Percentiles rank a stretch among this genome's conserved stretches.
phyloP scores from a whole-genome alignment of 352 stramenopile species.

The Globisporangium emineosum region DNA sequence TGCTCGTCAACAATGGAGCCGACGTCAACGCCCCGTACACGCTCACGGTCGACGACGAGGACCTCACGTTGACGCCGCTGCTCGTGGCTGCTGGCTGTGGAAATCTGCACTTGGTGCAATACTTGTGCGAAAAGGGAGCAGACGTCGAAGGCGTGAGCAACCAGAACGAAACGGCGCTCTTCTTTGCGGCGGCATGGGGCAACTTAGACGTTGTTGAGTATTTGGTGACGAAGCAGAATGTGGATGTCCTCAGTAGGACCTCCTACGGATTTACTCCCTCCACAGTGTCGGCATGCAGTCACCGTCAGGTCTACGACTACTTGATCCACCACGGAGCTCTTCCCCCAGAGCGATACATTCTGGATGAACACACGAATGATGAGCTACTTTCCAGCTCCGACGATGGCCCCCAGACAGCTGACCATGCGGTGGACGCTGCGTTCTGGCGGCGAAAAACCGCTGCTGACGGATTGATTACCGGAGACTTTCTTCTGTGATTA shows the following conservation, averaged over 20 bases:
- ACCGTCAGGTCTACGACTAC: neutral
- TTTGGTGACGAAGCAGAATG: neutral
- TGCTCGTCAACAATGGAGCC: neutral
- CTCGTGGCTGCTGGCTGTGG: too few relatives aligned
- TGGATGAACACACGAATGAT: neutral
- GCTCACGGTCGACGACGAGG: neutral
- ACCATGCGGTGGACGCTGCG: neutral
- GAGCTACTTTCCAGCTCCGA: neutral
- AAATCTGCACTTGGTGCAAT: too few relatives aligned
- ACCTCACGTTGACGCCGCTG: too few relatives aligned
- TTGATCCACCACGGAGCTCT: neutral
- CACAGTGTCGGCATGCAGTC: neutral
- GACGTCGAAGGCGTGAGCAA: too few relatives aligned
- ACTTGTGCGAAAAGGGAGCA: too few relatives aligned
- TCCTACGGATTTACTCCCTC: neutral
- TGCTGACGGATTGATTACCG: neutral
- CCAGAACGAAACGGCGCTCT: too few relatives aligned
- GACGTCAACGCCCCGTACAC: slow-evolving; percentile 2
- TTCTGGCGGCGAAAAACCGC: neutral
- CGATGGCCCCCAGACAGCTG: neutral
- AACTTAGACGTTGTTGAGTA: neutral
- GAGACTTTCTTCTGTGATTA: neutral
- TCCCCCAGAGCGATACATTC: neutral
- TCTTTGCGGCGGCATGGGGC: neutral
- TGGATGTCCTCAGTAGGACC: neutral